phyloP scores from a whole-genome alignment of 2,329 filamentous ascomycete species.

The Exophiala sp. region DNA sequence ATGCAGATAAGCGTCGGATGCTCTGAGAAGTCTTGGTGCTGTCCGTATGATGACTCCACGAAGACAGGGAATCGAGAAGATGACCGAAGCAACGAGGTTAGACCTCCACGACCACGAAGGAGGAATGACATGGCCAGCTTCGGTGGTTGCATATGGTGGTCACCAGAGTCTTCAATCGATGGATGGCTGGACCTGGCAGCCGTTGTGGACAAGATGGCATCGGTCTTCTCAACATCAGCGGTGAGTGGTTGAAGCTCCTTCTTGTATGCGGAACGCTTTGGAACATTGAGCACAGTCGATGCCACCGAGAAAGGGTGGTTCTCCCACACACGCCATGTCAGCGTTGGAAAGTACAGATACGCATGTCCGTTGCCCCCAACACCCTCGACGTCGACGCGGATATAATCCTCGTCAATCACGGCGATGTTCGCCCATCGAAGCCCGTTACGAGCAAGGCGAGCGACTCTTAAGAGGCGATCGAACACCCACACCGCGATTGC shows the following conservation, averaged over 20 bases:
- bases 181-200: neutral
- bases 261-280: neutral
- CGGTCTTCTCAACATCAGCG: neutral
- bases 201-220: neutral
- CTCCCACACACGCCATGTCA: conserved; percentile 16
- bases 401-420: conserved; percentile 19
- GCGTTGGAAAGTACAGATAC: conserved; percentile 16
- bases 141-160: neutral
- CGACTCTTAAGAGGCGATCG: conserved; percentile 44
- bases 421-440: neutral
- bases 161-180: neutral
- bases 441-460: conserved; percentile 38
- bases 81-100: conserved; percentile 34
- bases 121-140: conserved; percentile 1
- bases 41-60: conserved; percentile 4
- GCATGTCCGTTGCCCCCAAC: conserved; percentile 31
- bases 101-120: conserved; percentile 26
- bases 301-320: conserved; percentile 32
- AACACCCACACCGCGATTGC: conserved; percentile 45
- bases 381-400: conserved; percentile 7
- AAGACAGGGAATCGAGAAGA: conserved; percentile 29
- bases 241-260: neutral
- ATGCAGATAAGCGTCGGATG: conserved; percentile 39
- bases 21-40: neutral
- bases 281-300: conserved; percentile 40